A percentile compares a stretch with the other conserved stretches of the same genome.
Evolutionary conservation across 1,284 basidiomycete species (phyloP).

Genomic region (Irpex rosettiformis): DNA sequence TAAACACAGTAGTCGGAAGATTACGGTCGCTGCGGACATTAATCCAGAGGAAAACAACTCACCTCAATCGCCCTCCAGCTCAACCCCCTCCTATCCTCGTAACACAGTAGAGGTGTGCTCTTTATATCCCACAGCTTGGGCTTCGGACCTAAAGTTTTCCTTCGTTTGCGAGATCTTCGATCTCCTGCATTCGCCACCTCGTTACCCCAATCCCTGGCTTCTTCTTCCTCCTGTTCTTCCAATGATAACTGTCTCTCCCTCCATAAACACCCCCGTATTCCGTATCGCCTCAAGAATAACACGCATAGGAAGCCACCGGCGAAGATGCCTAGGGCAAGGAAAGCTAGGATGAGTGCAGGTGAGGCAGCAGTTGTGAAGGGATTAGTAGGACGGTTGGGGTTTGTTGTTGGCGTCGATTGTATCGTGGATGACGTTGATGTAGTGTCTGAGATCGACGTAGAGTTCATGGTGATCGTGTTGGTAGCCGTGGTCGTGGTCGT

Average conservation of each 20-base stretch:
- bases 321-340: slow-evolving; percentile 27
- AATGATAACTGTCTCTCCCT: slow-evolving; percentile 8
- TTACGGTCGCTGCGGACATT: neutral
- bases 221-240: slow-evolving; percentile 8
- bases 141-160: slow-evolving; percentile 14
- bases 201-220: neutral
- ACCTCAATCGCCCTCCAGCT: slow-evolving; percentile 20
- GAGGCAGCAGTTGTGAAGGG: slow-evolving; percentile 21
- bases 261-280: slow-evolving; percentile 1
- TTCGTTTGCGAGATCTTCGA: slow-evolving; percentile 2
- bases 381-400: slow-evolving; percentile 5
- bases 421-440: neutral
- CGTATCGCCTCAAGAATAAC: slow-evolving; percentile 22
- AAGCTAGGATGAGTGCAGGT: slow-evolving; percentile 27
- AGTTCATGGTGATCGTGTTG: slow-evolving; percentile 9
- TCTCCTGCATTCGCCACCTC: slow-evolving; percentile 2
- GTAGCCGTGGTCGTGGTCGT: neutral
- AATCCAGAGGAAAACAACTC: too few species aligned
- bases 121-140: slow-evolving; percentile 24
- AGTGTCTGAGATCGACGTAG: slow-evolving; percentile 4
- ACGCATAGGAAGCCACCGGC: slow-evolving; percentile 24
- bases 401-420: neutral
- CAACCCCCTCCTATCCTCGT: neutral
- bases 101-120: neutral
- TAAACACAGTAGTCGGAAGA: neutral